Evolutionary conservation across 176 grass and related monocot species (phyloP).

Genomic region (Aegilops tauschii): DNA sequence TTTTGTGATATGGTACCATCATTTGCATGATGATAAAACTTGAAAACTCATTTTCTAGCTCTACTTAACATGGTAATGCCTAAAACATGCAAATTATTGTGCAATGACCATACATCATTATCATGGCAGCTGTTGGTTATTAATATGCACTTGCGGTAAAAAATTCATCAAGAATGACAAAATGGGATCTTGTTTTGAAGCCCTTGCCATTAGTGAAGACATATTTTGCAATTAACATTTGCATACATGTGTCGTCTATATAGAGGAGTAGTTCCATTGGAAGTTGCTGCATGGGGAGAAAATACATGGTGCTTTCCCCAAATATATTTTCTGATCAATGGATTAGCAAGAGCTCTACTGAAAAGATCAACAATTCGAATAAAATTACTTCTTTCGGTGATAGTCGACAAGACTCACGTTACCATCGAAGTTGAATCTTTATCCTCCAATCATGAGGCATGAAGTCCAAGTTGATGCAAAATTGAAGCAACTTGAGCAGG

Average conservation of each 20-base stretch:
- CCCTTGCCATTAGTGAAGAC: background rate
- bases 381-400: background rate
- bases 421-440: background rate
- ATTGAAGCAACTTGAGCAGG: conserved; percentile 13
- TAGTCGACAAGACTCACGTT: background rate
- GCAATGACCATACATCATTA: no score
- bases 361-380: background rate
- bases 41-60: background rate
- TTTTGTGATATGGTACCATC: background rate
- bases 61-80: background rate
- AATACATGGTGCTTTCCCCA: background rate
- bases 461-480: conserved; percentile 10
- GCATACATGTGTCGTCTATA: no score
- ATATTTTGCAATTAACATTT: background rate
- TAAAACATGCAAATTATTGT: background rate
- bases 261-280: background rate
- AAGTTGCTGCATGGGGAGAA: background rate
- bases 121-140: no score
- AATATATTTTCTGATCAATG: background rate
- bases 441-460: conserved; percentile 6
- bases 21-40: background rate
- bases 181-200: background rate
- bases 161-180: background rate
- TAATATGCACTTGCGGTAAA: background rate
- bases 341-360: background rate